Conservation (phyloP, 345 rosid genomes). For the Triadica sebifera region DNA sequence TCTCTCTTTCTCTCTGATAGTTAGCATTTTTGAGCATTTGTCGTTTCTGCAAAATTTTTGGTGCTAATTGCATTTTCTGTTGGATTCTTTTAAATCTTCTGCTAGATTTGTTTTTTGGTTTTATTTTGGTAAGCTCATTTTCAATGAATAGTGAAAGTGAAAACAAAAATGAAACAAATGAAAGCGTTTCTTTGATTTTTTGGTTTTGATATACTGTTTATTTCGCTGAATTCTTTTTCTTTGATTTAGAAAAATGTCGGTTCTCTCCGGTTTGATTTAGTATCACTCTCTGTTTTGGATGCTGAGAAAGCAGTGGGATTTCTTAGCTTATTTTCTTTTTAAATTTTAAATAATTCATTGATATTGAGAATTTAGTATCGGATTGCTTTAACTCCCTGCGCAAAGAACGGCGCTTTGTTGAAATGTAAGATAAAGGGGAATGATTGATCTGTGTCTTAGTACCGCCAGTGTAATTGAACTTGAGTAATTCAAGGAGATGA, state of each 20-base stretch:
- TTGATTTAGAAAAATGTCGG: not conserved
- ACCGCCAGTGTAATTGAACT: not conserved
- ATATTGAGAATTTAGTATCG: not conserved
- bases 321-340: not conserved
- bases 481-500: not conserved
- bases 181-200: not conserved
- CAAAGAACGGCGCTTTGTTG: not conserved
- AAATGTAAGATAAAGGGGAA: conserved; percentile 1
- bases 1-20: conserved; percentile 3
- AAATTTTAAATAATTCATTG: not conserved
- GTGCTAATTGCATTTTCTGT: conserved; percentile 9
- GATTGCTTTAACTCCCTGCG: not conserved
- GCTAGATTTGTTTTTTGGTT: conserved; percentile 17
- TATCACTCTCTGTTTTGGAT: conserved; percentile 18
- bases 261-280: conserved; percentile 13
- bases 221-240: not conserved
- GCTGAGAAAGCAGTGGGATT: conserved; percentile 14
- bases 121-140: not conserved
- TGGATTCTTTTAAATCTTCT: conserved; percentile 17
- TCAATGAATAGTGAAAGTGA: not conserved
- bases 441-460: conserved; percentile 5
- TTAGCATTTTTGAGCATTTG: conserved; percentile 28
- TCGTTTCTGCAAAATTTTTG: conserved; percentile 34
- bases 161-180: not conserved
- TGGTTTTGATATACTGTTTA: conserved; percentile 23